Evolutionary conservation across 768 basidiomycete genomes (phyloP).

Genomic region (Boletus vermiculosoides): DNA sequence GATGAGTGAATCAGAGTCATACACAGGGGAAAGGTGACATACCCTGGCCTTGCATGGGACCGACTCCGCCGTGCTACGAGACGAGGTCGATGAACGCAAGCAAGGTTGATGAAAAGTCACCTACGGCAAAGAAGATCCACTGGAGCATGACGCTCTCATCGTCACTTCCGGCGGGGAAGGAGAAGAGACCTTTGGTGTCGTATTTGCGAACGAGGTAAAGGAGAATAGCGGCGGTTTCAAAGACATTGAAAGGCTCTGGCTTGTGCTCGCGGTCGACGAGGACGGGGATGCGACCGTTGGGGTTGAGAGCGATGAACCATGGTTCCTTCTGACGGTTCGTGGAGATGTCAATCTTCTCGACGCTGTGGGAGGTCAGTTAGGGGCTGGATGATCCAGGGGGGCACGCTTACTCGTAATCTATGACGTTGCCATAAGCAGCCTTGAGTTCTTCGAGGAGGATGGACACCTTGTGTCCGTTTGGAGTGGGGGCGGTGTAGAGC

Average conservation of each 20-base stretch:
- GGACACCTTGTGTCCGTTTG: constrained; percentile 55
- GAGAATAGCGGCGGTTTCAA: constrained; percentile 80
- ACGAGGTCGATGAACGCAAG: neutral
- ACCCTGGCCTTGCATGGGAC: constrained; percentile 86
- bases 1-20: constrained; percentile 10
- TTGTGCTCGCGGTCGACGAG: constrained; percentile 57
- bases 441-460: constrained; percentile 64
- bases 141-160: constrained; percentile 72
- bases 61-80: constrained; percentile 70
- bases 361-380: constrained; percentile 32
- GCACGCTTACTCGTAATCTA: constrained; percentile 50
- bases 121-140: constrained; percentile 84
- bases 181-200: constrained; percentile 72
- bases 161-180: constrained; percentile 57
- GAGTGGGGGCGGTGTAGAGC: constrained; percentile 47
- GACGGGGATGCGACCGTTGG: constrained; percentile 71
- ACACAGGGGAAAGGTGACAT: neutral
- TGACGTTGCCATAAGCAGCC: constrained; percentile 42
- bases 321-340: constrained; percentile 77
- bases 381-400: neutral
- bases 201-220: constrained; percentile 81
- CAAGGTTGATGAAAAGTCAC: constrained; percentile 8
- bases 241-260: constrained; percentile 58
- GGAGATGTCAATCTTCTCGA: constrained; percentile 53
- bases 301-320: constrained; percentile 76